Conservation (phyloP, 2,329 filamentous ascomycete species). For the Pseudogymnoascus sp. region DNA sequence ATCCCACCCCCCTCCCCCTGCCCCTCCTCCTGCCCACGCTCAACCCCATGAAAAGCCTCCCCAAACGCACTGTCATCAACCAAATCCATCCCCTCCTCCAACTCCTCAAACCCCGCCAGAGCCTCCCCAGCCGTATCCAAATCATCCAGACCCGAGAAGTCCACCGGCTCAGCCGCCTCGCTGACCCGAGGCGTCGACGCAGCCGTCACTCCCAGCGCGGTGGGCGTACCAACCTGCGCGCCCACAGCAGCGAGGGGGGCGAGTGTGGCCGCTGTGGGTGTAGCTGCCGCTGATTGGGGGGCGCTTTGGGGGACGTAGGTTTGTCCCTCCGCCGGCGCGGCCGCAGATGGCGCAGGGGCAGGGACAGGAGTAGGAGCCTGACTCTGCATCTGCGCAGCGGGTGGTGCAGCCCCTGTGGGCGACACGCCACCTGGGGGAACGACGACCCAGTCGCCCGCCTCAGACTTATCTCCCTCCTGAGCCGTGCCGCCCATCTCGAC, state of each 20-base stretch:
- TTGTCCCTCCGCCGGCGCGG: conserved; percentile 13
- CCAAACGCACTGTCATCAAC: conserved; percentile 77
- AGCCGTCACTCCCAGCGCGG: neutral
- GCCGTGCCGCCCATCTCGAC: conserved; percentile 32
- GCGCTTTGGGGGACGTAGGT: conserved; percentile 16
- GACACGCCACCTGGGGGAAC: conserved; percentile 53
- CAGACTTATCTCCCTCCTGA: conserved; percentile 34
- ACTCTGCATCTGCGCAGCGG: neutral
- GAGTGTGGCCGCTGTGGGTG: neutral
- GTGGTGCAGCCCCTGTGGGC: conserved; percentile 15
- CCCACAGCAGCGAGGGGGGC: neutral
- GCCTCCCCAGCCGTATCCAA: conserved; percentile 65
- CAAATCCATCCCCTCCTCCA: conserved; percentile 45
- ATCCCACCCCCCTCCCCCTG: conserved; percentile 13
- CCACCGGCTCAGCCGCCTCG: conserved; percentile 42
- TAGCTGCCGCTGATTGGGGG: conserved; percentile 11
- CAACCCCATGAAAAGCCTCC: conserved; percentile 66
- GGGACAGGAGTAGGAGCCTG: conserved; percentile 7
- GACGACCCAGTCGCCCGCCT: conserved; percentile 64
- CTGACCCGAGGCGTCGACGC: conserved; percentile 17
- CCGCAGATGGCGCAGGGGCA: conserved; percentile 11
- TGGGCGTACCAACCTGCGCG: neutral
- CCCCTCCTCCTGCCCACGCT: conserved; percentile 17
- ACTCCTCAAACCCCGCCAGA: conserved; percentile 53
- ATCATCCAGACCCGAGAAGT: conserved; percentile 56